Evolutionary conservation across 768 basidiomycete species (phyloP).

Genomic region (Boletales sp.): DNA sequence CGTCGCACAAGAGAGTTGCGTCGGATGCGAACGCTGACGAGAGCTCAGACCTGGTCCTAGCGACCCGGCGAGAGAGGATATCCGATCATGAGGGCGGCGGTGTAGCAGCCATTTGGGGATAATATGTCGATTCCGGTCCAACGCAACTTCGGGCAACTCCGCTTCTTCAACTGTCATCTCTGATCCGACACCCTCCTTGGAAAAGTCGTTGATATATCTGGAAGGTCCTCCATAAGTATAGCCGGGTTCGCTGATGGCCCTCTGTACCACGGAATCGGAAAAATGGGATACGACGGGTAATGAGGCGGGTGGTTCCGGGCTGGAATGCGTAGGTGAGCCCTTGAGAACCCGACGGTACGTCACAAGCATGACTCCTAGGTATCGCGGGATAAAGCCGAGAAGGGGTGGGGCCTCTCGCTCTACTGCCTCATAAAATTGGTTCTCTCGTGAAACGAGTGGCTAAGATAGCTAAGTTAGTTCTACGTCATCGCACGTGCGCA

Average conservation of each 20-base stretch:
- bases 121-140: slow-evolving; percentile 94
- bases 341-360: slow-evolving; percentile 82
- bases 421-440: slow-evolving; percentile 96
- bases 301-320: slow-evolving; percentile 9
- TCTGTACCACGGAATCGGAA: slow-evolving; percentile 27
- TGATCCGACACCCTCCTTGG: slow-evolving; percentile 32
- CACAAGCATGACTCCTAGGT: slow-evolving; percentile 97
- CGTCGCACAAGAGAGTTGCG: slow-evolving; percentile 48
- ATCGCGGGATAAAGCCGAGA: slow-evolving; percentile 93
- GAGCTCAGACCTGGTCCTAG: slow-evolving; percentile 25
- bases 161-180: slow-evolving; percentile 58
- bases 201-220: slow-evolving; percentile 3
- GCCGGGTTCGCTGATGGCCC: slow-evolving; percentile 24
- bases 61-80: slow-evolving; percentile 43
- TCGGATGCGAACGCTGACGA: slow-evolving; percentile 36
- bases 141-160: slow-evolving; percentile 90
- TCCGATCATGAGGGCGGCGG: slow-evolving; percentile 44
- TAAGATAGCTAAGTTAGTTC: slow-evolving; percentile 32
- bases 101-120: slow-evolving; percentile 89
- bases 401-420: slow-evolving; percentile 92
- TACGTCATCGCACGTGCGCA: background rate
- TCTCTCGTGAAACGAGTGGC: slow-evolving; percentile 96
- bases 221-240: slow-evolving; percentile 4
- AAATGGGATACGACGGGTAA: slow-evolving; percentile 18
- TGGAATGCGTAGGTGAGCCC: slow-evolving; percentile 25